Conservation (phyloP, 495 filamentous ascomycete species). For the Trichoderma parareesei region DNA sequence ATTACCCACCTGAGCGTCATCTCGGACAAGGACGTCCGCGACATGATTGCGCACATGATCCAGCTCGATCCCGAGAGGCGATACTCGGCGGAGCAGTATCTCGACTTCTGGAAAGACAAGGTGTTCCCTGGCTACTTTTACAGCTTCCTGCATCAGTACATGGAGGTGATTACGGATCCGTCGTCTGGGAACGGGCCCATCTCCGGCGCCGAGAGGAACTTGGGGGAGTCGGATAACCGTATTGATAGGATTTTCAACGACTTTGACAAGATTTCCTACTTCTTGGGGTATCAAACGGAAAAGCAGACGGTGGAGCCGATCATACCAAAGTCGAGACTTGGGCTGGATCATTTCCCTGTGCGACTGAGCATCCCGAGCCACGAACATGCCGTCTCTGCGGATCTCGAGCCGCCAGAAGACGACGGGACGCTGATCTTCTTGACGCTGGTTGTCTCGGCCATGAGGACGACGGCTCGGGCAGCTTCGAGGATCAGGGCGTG, state of each 20-base stretch:
- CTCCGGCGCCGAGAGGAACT: slow-evolving; percentile 53
- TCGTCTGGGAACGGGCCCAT: slow-evolving; percentile 62
- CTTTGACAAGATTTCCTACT: slow-evolving; percentile 96
- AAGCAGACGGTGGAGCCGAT: slow-evolving; percentile 23
- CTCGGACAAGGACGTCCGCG: slow-evolving; percentile 75
- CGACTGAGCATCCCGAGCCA: slow-evolving; percentile 83
- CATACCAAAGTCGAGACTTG: slow-evolving; percentile 26
- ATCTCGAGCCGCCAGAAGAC: slow-evolving; percentile 46
- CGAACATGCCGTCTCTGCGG: slow-evolving; percentile 49
- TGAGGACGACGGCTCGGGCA: slow-evolving; percentile 81
- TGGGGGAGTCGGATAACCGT: slow-evolving; percentile 80
- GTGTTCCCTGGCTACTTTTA: slow-evolving; percentile 95
- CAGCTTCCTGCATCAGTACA: slow-evolving; percentile 93
- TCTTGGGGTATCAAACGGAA: slow-evolving; percentile 62
- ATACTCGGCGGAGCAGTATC: slow-evolving; percentile 89
- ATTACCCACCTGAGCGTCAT: slow-evolving; percentile 76
- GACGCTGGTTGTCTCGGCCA: slow-evolving; percentile 73
- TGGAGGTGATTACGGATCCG: slow-evolving; percentile 93
- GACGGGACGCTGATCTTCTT: slow-evolving; percentile 92
- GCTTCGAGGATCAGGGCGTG: slow-evolving; percentile 84
- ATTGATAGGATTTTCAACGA: slow-evolving; percentile 89
- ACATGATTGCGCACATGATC: slow-evolving; percentile 91
- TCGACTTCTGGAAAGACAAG: slow-evolving; percentile 85
- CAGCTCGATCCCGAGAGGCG: slow-evolving; percentile 83
- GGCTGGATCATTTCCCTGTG: slow-evolving; percentile 58